Conservation (phyloP, 176 grass and related monocot species). For the Dactylis glomerata region DNA sequence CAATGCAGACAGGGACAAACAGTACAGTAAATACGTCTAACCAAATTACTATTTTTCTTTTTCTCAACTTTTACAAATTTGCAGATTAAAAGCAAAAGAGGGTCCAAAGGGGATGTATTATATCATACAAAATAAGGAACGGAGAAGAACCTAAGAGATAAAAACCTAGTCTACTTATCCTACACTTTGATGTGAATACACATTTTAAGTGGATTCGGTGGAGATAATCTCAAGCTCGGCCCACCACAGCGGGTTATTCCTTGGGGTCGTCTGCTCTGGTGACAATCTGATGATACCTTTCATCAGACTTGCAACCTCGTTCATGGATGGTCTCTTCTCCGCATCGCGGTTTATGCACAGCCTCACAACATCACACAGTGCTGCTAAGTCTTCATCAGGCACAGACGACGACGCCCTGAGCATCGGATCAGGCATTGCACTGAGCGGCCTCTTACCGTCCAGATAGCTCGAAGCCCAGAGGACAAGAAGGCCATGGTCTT, state of each 20-base stretch:
- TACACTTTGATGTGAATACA: neutral
- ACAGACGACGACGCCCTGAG: constrained; percentile 45
- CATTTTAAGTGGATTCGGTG: constrained; percentile 13
- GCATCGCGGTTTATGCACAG: constrained; percentile 42
- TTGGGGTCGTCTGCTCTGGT: constrained; percentile 42
- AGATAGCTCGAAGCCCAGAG: constrained; percentile 90
- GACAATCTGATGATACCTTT: constrained; percentile 38
- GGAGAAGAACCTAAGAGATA: neutral
- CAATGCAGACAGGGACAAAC: no score
- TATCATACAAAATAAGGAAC: neutral
- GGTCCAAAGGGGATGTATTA: neutral
- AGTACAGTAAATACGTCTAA: neutral
- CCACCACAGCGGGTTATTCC: constrained; percentile 72
- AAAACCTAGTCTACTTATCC: neutral
- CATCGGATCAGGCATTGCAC: constrained; percentile 56
- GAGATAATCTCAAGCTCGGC: constrained; percentile 73
- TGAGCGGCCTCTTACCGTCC: constrained; percentile 52
- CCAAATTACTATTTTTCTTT: neutral
- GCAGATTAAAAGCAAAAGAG: neutral
- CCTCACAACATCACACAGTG: constrained; percentile 52
- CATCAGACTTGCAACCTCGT: constrained; percentile 44
- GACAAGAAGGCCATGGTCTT: constrained; percentile 66
- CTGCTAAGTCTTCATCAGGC: constrained; percentile 40
- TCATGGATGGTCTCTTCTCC: constrained; percentile 39
- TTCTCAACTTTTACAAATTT: neutral